Percentiles rank a stretch among this genome's conserved stretches.
Conservation (phyloP, 345 rosid species). For the Eucalyptus pauciflora region DNA sequence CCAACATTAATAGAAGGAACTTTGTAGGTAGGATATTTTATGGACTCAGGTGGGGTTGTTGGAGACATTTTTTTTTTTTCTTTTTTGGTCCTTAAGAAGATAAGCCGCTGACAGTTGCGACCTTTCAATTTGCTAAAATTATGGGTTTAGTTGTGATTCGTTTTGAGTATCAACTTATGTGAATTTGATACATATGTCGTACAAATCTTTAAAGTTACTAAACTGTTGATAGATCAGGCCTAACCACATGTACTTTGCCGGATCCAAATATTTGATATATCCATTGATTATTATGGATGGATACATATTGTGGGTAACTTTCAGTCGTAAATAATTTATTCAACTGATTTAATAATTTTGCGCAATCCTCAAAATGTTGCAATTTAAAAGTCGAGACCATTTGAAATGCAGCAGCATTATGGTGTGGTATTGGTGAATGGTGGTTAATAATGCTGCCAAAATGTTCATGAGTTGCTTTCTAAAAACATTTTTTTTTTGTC, state of each 20-base stretch:
- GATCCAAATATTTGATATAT: not conserved
- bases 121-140: not conserved
- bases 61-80: not conserved
- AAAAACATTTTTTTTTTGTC: not conserved
- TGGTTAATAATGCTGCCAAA: not conserved
- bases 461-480: not conserved
- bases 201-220: not conserved
- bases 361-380: not conserved
- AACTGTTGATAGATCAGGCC: not conserved
- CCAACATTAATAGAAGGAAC: not conserved
- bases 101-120: not conserved
- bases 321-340: not conserved
- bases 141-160: not conserved
- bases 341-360: not conserved
- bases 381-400: not conserved
- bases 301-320: not conserved
- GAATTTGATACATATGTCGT: not conserved
- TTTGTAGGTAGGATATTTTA: not conserved
- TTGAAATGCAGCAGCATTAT: not conserved
- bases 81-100: not conserved
- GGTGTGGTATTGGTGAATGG: not conserved
- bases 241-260: rapidly evolving
- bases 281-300: not conserved
- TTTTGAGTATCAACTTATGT: not conserved
- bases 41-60: not conserved